Percentiles rank a stretch among this genome's conserved stretches.
These are phyloP conservation scores for Spencermartinsiella europaea DNA, from an alignment of 805 yeast species.

Conservation along the genomic window DNA sequence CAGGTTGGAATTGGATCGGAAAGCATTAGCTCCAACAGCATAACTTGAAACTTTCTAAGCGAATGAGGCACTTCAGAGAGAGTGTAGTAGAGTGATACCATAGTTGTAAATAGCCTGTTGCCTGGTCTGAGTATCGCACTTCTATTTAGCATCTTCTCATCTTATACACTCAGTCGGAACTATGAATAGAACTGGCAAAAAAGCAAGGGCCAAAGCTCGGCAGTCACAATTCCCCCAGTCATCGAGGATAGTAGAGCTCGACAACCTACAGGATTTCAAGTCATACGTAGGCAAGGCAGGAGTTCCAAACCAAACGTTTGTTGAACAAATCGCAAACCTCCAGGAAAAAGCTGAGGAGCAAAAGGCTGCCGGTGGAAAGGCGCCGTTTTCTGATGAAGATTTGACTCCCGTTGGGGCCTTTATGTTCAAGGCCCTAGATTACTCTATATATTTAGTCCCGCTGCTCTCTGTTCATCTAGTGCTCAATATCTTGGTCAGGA, in stretches of 20 bases:
- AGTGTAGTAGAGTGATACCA: no score
- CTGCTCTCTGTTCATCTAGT: slow-evolving; percentile 32
- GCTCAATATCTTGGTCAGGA: slow-evolving; percentile 32
- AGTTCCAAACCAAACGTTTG: slow-evolving; percentile 18
- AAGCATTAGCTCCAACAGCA: no score
- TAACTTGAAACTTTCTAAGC: no score
- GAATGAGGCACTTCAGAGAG: no score
- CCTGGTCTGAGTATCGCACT: no score
- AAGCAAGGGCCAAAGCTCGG: neutral
- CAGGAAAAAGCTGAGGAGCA: slow-evolving; percentile 6
- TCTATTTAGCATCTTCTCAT: no score
- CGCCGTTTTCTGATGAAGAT: slow-evolving; percentile 10
- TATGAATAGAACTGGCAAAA: no score
- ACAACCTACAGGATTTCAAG: slow-evolving; percentile 13
- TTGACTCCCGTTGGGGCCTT: slow-evolving; percentile 19
- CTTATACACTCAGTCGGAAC: no score
- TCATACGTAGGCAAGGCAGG: slow-evolving; percentile 17
- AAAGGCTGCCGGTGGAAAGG: neutral
- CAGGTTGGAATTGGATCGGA: no score
- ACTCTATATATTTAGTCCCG: slow-evolving; percentile 28
- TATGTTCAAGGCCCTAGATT: slow-evolving; percentile 27
- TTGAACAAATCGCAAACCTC: slow-evolving; percentile 18
- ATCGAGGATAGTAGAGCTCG: slow-evolving; percentile 20
- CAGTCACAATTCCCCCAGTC: slow-evolving; percentile 1
- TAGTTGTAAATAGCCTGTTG: no score